Evolutionary conservation across 2,329 filamentous ascomycete genomes (phyloP), one percentile per base, ranked within the genome.

Genomic region (Colletotrichum godetiae): DNA sequence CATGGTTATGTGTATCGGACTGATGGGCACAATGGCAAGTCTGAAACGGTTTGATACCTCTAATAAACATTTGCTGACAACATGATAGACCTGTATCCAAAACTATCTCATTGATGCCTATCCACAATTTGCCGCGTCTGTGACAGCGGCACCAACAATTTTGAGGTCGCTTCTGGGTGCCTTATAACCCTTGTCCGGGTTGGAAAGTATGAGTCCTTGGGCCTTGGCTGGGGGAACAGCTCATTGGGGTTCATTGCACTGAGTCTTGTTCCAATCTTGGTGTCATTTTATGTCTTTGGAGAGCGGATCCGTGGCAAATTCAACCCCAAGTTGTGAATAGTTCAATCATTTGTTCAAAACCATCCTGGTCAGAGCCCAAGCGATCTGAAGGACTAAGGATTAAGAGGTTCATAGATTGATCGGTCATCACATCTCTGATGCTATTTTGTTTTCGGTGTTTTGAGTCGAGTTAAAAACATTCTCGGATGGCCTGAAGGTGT

Each of bases 1-100:
- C 0, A 78, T 81, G 0, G 81, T 89, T 2, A 85, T 91, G 63
- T 87, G 88, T 0, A 78, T 86, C 1, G 88, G 88, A 29, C 83
- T 42, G 37, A 42, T 42, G 37, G 37, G 37, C 5, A 42, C 13
- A 15, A 42, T 42, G 37, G 37, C 15, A 42, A 42, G 37, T 42
- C 6, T 15, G 13, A 6, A 42, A 15, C 13, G 5, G 7, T 7
- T 42, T 6, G 15, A 15, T 15, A 42, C 2, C 3, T 42, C 13
- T 5, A 15, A 5, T 19, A 19, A 15, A 15, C 13, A 42, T 42
- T 13, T 15, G 15, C 37, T 42, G 5, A 42, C 1, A 42, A 15
- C 13, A 42, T 15, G 37, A 6, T 6, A 42, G 12, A 42, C 85
- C 53, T 78, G 87, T 10, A 78, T 83, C 5, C 58, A 68, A 15